Base-by-base conservation (phyloP, 2,329 filamentous ascomycete genomes). In the Aurifilum marmelostoma region DNA sequence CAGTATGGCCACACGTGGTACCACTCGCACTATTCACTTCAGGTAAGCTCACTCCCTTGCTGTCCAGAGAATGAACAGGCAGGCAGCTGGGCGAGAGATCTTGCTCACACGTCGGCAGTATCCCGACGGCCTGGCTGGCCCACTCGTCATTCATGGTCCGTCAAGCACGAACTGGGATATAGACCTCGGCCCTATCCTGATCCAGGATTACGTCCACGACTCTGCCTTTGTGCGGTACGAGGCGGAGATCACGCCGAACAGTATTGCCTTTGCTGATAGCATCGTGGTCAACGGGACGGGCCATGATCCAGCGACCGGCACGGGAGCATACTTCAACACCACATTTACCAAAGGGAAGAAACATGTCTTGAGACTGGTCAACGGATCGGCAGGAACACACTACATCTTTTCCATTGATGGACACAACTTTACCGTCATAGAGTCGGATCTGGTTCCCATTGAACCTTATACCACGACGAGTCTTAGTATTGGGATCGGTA, bases 181-280 rank as follows among this genome's bases (percentile, higher is more conserved):
- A 39, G 84, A 87, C 71, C 77, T 85, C 1, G 83, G 83, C 21
- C 74, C 80, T 6, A 73, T 85, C 0, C 78, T 83, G 11, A 75
- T 87, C 14, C 81, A 80, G 11, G 85, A 87, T 71, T 86, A 82
- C 80, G 83, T 83, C 72, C 80, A 81, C 64, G 67, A 73, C 21
- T 73, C 70, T 11, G 67, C 75, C 0, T 73, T 73, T 59, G 43
- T 72, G 18, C 71, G 62, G 8, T 76, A 71, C 39, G 59, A 71
- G n/a, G 62, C 58, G 12, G 75, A 74, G 67, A 72, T 72, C 34
- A 61, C 41, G 5, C 41, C 27, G 2, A 63, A 41, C 14, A 54
- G 65, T 7, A 54, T 67, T n/a, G 65, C 71, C 39, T 66, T 41
- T 27, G 71, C 67, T 29, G 76, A 79, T 54, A 80, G 77, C 66